Evolutionary conservation across 2,329 filamentous ascomycete species (phyloP).

Genomic region (Fusarium phyllophilum): DNA sequence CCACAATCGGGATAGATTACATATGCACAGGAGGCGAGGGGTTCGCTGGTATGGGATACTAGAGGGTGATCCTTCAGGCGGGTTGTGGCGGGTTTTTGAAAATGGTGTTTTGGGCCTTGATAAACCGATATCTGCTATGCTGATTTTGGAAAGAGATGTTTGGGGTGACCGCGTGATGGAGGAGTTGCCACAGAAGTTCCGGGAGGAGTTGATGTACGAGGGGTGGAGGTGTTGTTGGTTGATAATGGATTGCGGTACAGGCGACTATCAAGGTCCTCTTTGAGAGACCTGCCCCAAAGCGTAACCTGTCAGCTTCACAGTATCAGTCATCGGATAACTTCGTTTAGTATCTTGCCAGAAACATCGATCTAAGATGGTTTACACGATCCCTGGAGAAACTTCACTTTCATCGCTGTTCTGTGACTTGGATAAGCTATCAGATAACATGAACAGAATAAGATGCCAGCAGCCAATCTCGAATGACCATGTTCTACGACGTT

Average conservation of each 20-base stretch:
- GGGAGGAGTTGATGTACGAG: not conserved
- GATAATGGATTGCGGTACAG: slow-evolving; percentile 5
- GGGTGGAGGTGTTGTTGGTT: not conserved
- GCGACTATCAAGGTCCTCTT: not conserved
- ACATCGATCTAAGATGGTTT: not conserved
- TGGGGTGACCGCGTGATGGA: not conserved
- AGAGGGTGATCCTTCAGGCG: not conserved
- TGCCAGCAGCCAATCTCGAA: no score
- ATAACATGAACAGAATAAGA: not conserved
- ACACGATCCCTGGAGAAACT: not conserved
- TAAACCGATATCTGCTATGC: slow-evolving; percentile 7
- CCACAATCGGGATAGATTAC: not conserved
- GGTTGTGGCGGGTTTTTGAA: not conserved
- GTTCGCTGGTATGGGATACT: not conserved
- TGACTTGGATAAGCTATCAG: not conserved
- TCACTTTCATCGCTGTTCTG: no score
- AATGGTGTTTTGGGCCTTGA: not conserved
- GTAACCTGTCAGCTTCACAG: not conserved
- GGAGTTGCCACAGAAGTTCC: slow-evolving; percentile 7
- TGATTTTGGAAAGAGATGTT: not conserved
- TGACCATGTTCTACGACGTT: no score
- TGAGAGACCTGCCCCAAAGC: not conserved
- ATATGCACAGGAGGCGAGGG: not conserved
- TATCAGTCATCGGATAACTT: no score
- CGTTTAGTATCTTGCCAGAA: not conserved